Conservation (phyloP, 495 filamentous ascomycete genomes). For the Penicillium robsamsonii region DNA sequence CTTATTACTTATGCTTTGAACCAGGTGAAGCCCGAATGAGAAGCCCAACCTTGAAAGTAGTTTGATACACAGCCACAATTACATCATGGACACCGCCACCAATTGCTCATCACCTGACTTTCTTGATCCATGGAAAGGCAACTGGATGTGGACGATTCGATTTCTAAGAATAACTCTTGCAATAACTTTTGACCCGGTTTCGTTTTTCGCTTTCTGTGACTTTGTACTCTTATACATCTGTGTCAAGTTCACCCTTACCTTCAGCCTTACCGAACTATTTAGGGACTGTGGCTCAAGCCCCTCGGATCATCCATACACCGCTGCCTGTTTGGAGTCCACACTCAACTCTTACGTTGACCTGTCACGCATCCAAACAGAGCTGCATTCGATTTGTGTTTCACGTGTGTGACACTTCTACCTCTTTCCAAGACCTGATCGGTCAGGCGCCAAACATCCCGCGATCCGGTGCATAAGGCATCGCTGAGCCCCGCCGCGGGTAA, state of each 20-base stretch:
- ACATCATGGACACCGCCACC: conserved; percentile 28
- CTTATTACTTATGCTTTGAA: neutral
- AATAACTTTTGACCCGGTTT: neutral
- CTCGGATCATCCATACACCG: conserved; percentile 21
- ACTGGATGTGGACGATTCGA: conserved; percentile 20
- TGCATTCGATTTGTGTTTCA: conserved; percentile 17
- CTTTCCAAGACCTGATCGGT: conserved; percentile 20
- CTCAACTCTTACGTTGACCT: conserved; percentile 8
- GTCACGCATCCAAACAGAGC: conserved; percentile 14
- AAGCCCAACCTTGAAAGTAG: neutral
- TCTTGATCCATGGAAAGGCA: conserved; percentile 22
- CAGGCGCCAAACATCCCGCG: conserved; percentile 25
- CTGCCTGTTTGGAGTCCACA: conserved; percentile 21
- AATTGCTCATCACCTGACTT: conserved; percentile 15
- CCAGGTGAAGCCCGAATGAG: neutral
- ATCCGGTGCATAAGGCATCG: conserved; percentile 30
- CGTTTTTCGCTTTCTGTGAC: neutral
- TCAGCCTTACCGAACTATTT: conserved; percentile 11
- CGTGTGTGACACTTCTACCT: conserved; percentile 16
- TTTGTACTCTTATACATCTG: neutral
- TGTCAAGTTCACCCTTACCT: conserved; percentile 3
- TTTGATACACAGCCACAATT: conserved; percentile 20
- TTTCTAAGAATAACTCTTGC: conserved; percentile 17
- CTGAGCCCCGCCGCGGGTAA: conserved; percentile 33
- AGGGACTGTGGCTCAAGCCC: conserved; percentile 15